Evolutionary conservation across 345 rosid genomes (phyloP).

Genomic region (Adansonia digitata): DNA sequence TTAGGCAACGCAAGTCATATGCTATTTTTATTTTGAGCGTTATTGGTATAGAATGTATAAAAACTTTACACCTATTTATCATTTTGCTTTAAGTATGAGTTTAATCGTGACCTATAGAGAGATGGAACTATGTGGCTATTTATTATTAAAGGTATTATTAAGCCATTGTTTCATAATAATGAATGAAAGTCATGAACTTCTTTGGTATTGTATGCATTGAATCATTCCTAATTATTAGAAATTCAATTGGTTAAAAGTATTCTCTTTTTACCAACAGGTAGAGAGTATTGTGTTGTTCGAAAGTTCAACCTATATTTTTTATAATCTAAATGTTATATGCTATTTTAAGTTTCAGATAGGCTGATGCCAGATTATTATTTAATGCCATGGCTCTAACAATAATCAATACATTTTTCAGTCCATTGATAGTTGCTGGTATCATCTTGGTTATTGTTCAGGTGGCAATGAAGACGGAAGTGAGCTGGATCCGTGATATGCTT

Average conservation of each 20-base stretch:
- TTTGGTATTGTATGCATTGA: background rate
- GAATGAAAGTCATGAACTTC: background rate
- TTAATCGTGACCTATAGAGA: background rate
- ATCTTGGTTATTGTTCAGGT: conserved; percentile 49
- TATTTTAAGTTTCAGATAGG: no score
- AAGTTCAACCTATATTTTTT: no score
- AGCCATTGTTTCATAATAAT: background rate
- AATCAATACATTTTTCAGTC: background rate
- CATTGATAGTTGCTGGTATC: background rate
- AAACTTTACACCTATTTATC: background rate
- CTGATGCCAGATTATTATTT: background rate
- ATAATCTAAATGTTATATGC: no score
- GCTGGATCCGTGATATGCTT: conserved; percentile 77
- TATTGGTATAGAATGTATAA: background rate
- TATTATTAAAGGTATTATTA: background rate
- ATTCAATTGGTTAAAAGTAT: background rate
- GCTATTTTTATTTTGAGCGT: background rate
- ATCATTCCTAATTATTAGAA: background rate
- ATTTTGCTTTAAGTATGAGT: background rate
- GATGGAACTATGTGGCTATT: background rate
- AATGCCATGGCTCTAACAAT: background rate
- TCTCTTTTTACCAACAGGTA: background rate
- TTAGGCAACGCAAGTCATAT: background rate
- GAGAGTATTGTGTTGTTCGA: no score
- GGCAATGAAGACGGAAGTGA: conserved; percentile 92